Evolutionary conservation across 2,329 filamentous ascomycete species (phyloP).

Genomic region (Colletotrichum siamense): DNA sequence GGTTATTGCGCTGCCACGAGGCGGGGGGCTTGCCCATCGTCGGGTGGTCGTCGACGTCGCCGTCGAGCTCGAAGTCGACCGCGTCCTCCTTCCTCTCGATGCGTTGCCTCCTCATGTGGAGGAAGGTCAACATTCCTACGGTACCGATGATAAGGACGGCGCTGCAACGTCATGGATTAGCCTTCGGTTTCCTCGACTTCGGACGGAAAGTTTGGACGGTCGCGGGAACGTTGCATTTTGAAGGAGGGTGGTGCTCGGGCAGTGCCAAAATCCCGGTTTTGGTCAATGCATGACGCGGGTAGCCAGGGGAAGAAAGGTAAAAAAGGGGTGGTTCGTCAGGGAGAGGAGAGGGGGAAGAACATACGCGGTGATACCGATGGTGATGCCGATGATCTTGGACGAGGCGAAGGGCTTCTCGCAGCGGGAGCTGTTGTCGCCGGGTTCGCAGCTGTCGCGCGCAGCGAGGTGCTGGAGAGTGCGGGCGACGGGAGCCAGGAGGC

Average conservation of each 20-base stretch:
- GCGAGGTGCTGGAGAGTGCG: neutral
- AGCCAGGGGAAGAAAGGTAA: neutral
- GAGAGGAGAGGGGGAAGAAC: neutral
- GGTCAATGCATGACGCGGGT: neutral
- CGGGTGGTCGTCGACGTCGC: slow-evolving; percentile 14
- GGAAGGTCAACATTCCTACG: neutral
- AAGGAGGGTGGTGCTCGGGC: neutral
- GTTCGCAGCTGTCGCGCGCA: slow-evolving; percentile 6
- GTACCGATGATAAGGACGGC: slow-evolving; percentile 7
- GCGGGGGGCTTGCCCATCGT: slow-evolving; percentile 18
- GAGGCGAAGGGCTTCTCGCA: slow-evolving; percentile 14
- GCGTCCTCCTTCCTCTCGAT: slow-evolving; percentile 12
- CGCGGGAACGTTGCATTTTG: neutral
- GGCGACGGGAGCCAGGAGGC: slow-evolving; percentile 4
- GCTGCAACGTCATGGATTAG: neutral
- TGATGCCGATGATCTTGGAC: slow-evolving; percentile 12
- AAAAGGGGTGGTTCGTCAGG: neutral
- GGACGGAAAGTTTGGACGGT: neutral
- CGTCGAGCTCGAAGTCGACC: slow-evolving; percentile 8
- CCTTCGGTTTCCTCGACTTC: neutral
- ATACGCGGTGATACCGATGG: slow-evolving; percentile 10
- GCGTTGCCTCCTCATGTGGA: slow-evolving; percentile 8
- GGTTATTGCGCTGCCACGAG: slow-evolving; percentile 14
- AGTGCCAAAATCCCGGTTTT: neutral
- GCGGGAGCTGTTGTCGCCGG: neutral